Base-by-base conservation (phyloP, 2,329 filamentous ascomycete genomes). In the Volutella citrinella region DNA sequence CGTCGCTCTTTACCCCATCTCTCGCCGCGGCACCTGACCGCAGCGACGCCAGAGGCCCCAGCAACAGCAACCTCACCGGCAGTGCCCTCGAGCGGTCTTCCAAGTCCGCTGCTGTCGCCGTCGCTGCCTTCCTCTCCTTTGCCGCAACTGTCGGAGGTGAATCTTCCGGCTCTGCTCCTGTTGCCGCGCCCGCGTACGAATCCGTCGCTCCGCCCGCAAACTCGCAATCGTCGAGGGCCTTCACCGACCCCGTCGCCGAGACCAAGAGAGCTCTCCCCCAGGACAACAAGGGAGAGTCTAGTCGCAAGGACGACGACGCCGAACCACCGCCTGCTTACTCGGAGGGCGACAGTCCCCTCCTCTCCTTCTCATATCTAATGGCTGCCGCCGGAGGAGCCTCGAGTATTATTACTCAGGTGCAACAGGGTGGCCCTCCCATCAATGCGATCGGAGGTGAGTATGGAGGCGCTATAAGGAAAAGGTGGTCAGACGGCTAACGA, bases 331-430 rank as follows among this genome's bases (percentile, higher is more conserved):
- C 93, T 38, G 91, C 93, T 37, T 98, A 98, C 64, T 89, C 87
- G 50, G 91, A 97, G 78, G 90, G 91, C 54, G 84, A 82, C 42
- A 96, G 88, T 70, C 93, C 93, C 44, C 80, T 98, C 61, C 78
- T 85, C 42, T 87, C 88, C 38, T 98, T 98, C 59, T 83, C 85
- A 54, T 98, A 94, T 78, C 80, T 95, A 62, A 98, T 98, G 93
- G 90, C 93, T 68, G 87, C 89, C 63, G 90, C 91, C 68, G 91
- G 91, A 74, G 91, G 90, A 70, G 87, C 90, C 54, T 84, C 90
- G 71, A 97, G 93, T 78, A 95, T 98, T 61, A 95, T 98, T 69
- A 98, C 93, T 66, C 93, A 98, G 71, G 93, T 98, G 54, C 90
- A 95, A 61, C 93, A 98, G 67, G 85, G 85, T 48, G 90, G 85